These are phyloP conservation scores for Lachnellula willkommii DNA, from an alignment of 2,329 filamentous ascomycete species.

Conservation along the genomic window DNA sequence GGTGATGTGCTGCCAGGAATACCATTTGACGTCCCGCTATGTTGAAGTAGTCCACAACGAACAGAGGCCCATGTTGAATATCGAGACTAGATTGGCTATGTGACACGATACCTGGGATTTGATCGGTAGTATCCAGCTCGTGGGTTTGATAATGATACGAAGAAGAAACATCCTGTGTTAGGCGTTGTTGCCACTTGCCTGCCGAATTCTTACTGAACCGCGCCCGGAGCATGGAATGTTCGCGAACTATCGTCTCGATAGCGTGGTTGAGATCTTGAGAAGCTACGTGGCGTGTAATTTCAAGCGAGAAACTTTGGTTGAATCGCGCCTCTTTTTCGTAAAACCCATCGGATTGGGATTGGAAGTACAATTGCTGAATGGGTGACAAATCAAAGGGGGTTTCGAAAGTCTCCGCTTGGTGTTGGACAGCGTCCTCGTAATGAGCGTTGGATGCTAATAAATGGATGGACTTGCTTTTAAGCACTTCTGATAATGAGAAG, in stretches of 20 bases:
- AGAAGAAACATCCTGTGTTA: conserved; percentile 6
- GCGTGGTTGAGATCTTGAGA: conserved; percentile 16
- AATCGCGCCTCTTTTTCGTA: conserved; percentile 13
- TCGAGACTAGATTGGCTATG: conserved; percentile 6
- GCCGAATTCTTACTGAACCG: conserved; percentile 29
- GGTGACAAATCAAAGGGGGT: conserved; percentile 18
- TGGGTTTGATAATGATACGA: conserved; percentile 3
- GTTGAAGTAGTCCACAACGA: conserved; percentile 14
- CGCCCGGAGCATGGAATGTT: conserved; percentile 36
- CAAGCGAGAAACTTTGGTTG: conserved; percentile 24
- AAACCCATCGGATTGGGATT: conserved; percentile 5
- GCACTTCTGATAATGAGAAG: conserved; percentile 8
- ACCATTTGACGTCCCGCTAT: conserved; percentile 8
- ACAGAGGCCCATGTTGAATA: conserved; percentile 9
- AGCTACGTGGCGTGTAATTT: background rate
- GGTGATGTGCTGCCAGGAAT: conserved; percentile 12
- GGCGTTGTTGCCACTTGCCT: conserved; percentile 30
- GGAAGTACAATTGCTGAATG: conserved; percentile 23
- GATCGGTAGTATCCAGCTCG: background rate
- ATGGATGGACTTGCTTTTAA: conserved; percentile 6
- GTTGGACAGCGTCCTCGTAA: background rate
- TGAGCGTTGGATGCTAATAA: background rate
- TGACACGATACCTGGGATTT: conserved; percentile 2
- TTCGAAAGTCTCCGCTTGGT: conserved; percentile 5
- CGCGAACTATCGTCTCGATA: conserved; percentile 28